Base-by-base conservation (phyloP, 257 asterid species). In the Nicotiana otophora region DNA sequence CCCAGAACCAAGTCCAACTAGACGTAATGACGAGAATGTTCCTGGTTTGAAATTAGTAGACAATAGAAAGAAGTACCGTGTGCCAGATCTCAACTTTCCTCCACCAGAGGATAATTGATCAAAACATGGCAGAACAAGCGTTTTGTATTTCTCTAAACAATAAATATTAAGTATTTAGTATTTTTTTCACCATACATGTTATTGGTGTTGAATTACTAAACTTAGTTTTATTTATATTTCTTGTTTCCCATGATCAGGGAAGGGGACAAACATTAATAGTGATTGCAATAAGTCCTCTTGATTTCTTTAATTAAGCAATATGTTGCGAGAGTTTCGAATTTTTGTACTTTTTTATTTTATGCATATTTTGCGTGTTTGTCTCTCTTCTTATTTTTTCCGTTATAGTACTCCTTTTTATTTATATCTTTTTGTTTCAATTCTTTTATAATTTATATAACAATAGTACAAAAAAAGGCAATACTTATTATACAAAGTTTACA, bases 21-120 rank as follows among this genome's bases (percentile, higher is more conserved):
- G 51, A 3, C 4, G 5, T 1, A 42, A 42, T 2, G 4, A 15
- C 34, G 81, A 11, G 36, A 39, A 39, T 2, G 5, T 6, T 5
- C 81, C 17, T 4, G 28, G 17, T 54, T 62, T 54, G 16, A 54
- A 54, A 2, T 48, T 23, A 4, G 6, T 5, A 30, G 51, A 60
- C 10, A 8, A 26, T 61, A 5, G 26, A 16, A 12, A 0, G 7
- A n/a, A 77, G n/a, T 54, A 77, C 30, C 17, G 28, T 54, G 46
- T 54, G 10, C 81, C 81, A 3, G 81, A 77, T 54, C 65, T 77
- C 2, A 72, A 72, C 51, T 72, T 72, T 46, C 79, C 79, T 42
- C 61, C 79, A 3, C 61, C 79, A 3, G 58, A 53, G 19, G 19
- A 53, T 14, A 19, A 53, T 53, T 53, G 19, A 53, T 4, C 7